A percentile compares a stretch with the other conserved stretches of the same genome.
Evolutionary conservation across 371 early-diverging fungal species (phyloP).

Genomic region (Fennellomyces sp.): DNA sequence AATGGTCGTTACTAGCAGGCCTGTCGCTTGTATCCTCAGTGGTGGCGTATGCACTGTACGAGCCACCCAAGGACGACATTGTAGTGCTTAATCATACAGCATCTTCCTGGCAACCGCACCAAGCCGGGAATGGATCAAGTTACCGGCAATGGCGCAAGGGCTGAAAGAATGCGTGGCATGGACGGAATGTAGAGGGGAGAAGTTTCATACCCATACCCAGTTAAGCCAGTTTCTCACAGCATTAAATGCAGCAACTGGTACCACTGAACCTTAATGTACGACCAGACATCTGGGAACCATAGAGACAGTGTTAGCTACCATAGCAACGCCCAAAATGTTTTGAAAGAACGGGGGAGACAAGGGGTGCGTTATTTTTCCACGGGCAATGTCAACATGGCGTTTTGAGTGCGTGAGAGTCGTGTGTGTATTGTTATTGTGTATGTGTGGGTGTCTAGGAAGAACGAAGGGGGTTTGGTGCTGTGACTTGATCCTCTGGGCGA

Average conservation of each 20-base stretch:
- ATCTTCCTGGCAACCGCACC: constrained; percentile 1
- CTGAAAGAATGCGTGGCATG: background rate
- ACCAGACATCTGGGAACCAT: no score
- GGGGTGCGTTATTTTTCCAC: no score
- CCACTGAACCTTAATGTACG: background rate
- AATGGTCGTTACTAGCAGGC: constrained; percentile 10
- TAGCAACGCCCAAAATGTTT: background rate
- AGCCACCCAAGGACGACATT: constrained; percentile 1
- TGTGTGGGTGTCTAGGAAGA: background rate
- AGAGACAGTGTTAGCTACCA: background rate
- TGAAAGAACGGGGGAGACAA: no score
- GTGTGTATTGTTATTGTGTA: no score
- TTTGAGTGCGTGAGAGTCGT: no score
- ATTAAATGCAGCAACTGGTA: background rate
- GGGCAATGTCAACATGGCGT: no score
- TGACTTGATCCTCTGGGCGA: no score
- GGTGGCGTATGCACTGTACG: constrained; percentile 9
- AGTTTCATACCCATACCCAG: background rate
- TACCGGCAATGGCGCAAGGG: constrained; percentile 9
- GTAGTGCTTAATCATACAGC: background rate
- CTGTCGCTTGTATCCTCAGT: constrained; percentile 4
- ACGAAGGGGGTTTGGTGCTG: no score
- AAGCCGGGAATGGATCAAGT: background rate
- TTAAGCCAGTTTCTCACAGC: background rate
- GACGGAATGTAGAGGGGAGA: background rate